Base-by-base conservation (phyloP, 2,329 filamentous ascomycete species). In the Epichloe sp. region DNA sequence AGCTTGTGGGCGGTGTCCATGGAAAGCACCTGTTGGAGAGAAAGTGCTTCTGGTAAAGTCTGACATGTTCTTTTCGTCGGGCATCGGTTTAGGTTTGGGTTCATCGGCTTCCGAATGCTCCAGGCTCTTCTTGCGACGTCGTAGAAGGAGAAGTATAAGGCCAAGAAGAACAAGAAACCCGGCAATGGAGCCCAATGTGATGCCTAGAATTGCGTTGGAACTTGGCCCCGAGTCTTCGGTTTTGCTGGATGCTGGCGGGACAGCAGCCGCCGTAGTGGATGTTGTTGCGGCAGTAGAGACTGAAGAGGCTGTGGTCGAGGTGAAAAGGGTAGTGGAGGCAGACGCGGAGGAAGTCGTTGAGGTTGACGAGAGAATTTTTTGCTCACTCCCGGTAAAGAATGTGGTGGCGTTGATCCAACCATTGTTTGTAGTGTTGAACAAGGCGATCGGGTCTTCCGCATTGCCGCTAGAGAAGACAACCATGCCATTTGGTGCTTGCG, bases 381-480 rank as follows among this genome's bases (percentile, higher is more conserved):
- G 63, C 12, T 69, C 64, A 34, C 74, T 62, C 5, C 66, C 73
- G 19, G 69, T 72, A 54, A 95, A 80, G 23, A 87, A 65, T 6
- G 75, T 68, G 0, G 79, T 79, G 0, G 86, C 75, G 62, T 95
- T 83, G 21, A 85, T 67, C 91, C 91, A 97, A 44, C 74, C 71
- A 64, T 96, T 95, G 44, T 79, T 68, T 11, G 75, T 77, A 44
- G 82, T 80, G 60, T 95, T 76, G 66, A 95, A 97, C 53, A 96
- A 79, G 56, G 77, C 80, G 5, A 97, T 62, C 0, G 85, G 76
- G 54, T 86, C 77, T 1, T 83, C 69, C 5, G 71, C 66, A 58
- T 78, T 81, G 26, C 89, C 89, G 44, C 89, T 87, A n/a, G 84
- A 81, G 54, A 95, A 80, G 14, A 93, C 85, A 2, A 91, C 79